These are phyloP conservation scores for Candida schatavii DNA, from an alignment of 805 yeast species.

Conservation along the genomic window DNA sequence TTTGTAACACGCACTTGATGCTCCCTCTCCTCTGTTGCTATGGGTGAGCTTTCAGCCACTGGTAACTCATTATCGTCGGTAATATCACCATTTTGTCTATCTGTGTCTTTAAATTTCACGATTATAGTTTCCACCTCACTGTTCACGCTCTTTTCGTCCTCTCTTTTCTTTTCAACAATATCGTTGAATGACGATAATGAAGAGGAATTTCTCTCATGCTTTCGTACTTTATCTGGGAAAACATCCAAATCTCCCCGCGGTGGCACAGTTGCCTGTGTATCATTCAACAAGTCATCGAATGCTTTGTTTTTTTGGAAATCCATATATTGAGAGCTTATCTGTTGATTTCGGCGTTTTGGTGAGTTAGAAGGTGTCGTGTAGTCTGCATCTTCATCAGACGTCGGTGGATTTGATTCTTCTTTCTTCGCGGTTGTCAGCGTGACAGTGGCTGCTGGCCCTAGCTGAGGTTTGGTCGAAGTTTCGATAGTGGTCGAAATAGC, in stretches of 20 bases:
- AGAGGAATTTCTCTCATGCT: conserved; percentile 16
- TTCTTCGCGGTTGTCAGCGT: neutral
- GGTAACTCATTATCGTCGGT: neutral
- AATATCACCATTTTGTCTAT: neutral
- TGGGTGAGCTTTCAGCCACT: conserved; percentile 1
- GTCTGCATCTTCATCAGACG: neutral
- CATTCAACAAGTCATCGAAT: conserved; percentile 16
- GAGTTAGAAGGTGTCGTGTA: conserved; percentile 2
- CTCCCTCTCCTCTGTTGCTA: neutral
- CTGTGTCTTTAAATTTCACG: neutral
- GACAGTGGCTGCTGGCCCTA: neutral
- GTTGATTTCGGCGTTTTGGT: neutral
- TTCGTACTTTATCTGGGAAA: conserved; percentile 4
- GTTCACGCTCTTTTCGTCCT: neutral
- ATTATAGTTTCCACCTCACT: conserved; percentile 1
- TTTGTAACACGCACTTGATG: neutral
- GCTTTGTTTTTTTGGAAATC: conserved; percentile 7
- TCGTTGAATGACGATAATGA: conserved; percentile 17
- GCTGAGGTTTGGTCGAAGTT: neutral
- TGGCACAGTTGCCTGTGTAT: conserved; percentile 20
- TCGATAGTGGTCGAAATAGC: neutral
- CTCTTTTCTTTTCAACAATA: neutral
- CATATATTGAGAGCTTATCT: neutral
- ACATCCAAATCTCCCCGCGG: conserved; percentile 21
- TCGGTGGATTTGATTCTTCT: neutral